Percentiles rank a stretch among this genome's conserved stretches.
These are phyloP conservation scores for Ceratocystis cubensis DNA, from an alignment of 2,329 filamentous ascomycete species.

Conservation along the genomic window DNA sequence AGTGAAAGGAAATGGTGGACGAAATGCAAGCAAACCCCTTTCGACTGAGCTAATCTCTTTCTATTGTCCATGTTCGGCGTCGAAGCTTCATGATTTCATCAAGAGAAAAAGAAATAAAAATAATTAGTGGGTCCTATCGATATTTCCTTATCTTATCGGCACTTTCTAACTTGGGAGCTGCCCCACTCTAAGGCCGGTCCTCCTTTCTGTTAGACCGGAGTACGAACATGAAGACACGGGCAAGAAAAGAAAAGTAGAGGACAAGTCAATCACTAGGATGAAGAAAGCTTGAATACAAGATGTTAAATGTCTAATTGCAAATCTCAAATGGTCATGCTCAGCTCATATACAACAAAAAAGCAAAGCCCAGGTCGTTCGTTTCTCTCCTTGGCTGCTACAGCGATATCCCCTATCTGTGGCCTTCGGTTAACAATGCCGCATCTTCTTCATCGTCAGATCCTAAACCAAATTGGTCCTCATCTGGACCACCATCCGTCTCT, in stretches of 20 bases:
- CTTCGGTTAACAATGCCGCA: conserved; percentile 14
- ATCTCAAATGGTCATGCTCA: conserved; percentile 1
- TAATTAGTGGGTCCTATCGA: neutral
- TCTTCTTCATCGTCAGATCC: conserved; percentile 35
- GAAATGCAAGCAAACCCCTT: neutral
- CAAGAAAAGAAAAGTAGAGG: no score
- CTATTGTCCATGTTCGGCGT: neutral
- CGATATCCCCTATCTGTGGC: neutral
- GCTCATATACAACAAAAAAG: conserved; percentile 1
- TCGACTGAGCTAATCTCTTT: neutral
- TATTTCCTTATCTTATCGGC: conserved; percentile 9
- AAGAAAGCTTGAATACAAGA: neutral
- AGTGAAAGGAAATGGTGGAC: neutral
- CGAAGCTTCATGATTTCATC: neutral
- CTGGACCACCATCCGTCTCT: conserved; percentile 25
- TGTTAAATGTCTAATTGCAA: neutral
- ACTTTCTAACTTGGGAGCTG: no score
- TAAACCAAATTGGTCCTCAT: conserved; percentile 85
- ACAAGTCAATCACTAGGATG: no score
- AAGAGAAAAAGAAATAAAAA: conserved; percentile 7
- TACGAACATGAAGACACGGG: no score
- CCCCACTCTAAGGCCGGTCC: neutral
- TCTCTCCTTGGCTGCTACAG: neutral
- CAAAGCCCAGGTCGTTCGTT: neutral
- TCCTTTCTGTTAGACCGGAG: neutral